Conservation (phyloP, 169 alveolate species). For the Eimeria praecox region DNA sequence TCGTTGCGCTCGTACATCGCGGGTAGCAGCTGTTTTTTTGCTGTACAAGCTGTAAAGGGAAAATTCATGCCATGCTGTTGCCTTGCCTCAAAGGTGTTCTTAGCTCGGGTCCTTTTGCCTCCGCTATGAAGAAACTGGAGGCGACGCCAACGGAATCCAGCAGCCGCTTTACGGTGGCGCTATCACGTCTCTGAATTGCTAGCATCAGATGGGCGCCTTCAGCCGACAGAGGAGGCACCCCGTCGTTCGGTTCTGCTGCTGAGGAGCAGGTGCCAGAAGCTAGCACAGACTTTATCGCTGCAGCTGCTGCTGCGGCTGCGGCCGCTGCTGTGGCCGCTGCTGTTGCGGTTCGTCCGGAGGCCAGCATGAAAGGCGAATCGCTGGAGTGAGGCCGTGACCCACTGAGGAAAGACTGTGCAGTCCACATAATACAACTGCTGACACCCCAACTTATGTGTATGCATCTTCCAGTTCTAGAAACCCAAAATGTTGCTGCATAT, state of each 20-base stretch:
- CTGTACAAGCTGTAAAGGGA: neutral
- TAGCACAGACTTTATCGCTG: neutral
- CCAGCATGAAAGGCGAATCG: neutral
- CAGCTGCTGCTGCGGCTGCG: slow-evolving; percentile 20
- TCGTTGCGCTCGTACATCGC: neutral
- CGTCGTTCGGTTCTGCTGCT: neutral
- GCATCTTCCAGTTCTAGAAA: neutral
- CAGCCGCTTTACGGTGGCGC: neutral
- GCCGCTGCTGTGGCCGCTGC: slow-evolving; percentile 17
- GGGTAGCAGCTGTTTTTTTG: neutral
- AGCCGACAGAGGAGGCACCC: slow-evolving; percentile 12
- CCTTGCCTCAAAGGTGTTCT: slow-evolving; percentile 57
- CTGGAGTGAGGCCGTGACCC: neutral
- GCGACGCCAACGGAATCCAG: slow-evolving; percentile 5
- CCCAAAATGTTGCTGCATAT: neutral
- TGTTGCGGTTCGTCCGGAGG: neutral
- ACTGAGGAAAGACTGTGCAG: neutral
- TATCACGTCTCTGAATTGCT: neutral
- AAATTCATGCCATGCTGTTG: neutral
- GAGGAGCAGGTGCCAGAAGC: neutral
- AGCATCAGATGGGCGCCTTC: slow-evolving; percentile 14
- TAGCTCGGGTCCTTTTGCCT: slow-evolving; percentile 8
- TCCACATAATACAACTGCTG: neutral
- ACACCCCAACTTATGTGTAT: neutral
- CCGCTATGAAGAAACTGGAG: slow-evolving; percentile 5